Base-by-base conservation (phyloP, 345 rosid genomes). In the Aquilaria malaccensis region DNA sequence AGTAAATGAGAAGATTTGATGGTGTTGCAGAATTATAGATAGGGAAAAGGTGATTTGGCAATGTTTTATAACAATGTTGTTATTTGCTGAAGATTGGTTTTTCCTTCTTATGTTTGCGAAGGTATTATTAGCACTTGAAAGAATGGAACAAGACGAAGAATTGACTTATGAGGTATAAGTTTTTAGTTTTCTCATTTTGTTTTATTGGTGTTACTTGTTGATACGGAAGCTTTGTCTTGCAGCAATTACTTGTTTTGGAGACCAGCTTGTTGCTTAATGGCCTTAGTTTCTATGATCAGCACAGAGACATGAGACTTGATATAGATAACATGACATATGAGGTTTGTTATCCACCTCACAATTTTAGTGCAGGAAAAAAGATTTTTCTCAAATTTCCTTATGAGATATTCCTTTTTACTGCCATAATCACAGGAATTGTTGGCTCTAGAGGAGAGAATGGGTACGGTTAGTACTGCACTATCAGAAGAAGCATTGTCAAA, bases 321-420 rank as follows among this genome's bases (percentile, higher is more conserved):
- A 90, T 94, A 33, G 99, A 94, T 72, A 75, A 85, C 75, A 91
- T 91, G 99, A 88, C 99, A 37, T 94, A 94, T 61, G 97, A 95
- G 97, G 99, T 91, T 52, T 66, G 83, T 74, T 57, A 45, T 68
- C 14, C 37, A 43, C 30, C 55, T 14, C n/a, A 33, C 13, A 10
- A 4, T 47, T 41, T 7, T 56, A 7, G 43, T 53, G 10, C 48
- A 31, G 41, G 9, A 46, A 13, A 2, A 10, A 33, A 30, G n/a
- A 30, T 46, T 22, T 10, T 22, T 11, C 10, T 56, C 31, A 58
- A 4, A 47, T 62, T 46, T 33, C 6, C 9, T 11, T 52, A 13
- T 13, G 29, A 4, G 31, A 45, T 6, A 30, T 13, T 13, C n/a
- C 31, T 33, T 64, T 52, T 37, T 70, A 31, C 55, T 71, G 65